phyloP scores from a whole-genome alignment of 2,329 filamentous ascomycete species.

The Aspergillus sp. region DNA sequence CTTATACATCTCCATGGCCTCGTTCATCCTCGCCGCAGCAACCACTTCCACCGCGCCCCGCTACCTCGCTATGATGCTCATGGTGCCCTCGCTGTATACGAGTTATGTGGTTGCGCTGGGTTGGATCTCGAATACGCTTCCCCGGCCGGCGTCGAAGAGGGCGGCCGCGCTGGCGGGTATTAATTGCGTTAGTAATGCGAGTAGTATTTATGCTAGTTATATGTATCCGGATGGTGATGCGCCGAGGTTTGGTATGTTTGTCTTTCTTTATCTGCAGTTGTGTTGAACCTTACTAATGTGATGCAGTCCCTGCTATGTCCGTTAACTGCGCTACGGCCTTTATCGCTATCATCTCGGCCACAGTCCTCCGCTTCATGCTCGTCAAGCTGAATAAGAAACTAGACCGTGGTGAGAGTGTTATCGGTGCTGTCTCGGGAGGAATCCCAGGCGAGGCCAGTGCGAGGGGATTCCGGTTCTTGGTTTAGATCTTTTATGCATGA shows the following conservation, averaged over 20 bases:
- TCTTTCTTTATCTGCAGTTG: constrained; percentile 24
- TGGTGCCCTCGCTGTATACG: constrained; percentile 61
- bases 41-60: constrained; percentile 58
- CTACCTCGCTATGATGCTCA: constrained; percentile 69
- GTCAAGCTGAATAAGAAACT: constrained; percentile 64
- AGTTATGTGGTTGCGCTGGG: constrained; percentile 64
- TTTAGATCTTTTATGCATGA: constrained; percentile 32
- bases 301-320: constrained; percentile 54
- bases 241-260: constrained; percentile 34
- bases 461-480: constrained; percentile 63
- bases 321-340: constrained; percentile 64
- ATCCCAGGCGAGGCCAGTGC: constrained; percentile 46
- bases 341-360: constrained; percentile 60
- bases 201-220: constrained; percentile 65
- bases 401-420: constrained; percentile 56
- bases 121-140: constrained; percentile 74
- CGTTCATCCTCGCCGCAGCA: constrained; percentile 64
- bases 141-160: constrained; percentile 70
- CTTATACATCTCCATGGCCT: constrained; percentile 55
- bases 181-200: constrained; percentile 66
- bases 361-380: constrained; percentile 59
- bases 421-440: constrained; percentile 43
- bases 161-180: constrained; percentile 69
- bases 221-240: constrained; percentile 55
- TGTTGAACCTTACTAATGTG: not conserved